Evolutionary conservation across 1,284 basidiomycete genomes (phyloP).

Genomic region (Thelephora terrestris): DNA sequence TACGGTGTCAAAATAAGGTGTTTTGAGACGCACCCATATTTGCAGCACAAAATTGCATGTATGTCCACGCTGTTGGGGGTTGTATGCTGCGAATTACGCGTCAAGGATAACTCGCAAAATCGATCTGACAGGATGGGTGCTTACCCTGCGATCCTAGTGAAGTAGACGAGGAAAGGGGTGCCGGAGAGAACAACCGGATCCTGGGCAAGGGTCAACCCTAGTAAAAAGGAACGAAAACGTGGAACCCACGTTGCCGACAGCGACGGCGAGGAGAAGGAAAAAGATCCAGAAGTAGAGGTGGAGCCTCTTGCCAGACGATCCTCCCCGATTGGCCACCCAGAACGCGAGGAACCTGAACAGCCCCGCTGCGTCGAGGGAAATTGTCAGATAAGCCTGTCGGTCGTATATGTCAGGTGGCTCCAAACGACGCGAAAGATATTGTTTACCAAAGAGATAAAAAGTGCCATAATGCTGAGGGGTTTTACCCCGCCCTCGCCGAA

Average conservation of each 20-base stretch:
- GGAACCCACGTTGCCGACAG: constrained; percentile 70
- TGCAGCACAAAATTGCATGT: constrained; percentile 62
- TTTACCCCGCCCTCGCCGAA: constrained; percentile 69
- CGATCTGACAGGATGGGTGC: constrained; percentile 36
- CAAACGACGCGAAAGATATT: neutral
- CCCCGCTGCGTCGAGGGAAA: constrained; percentile 87
- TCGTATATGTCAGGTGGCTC: neutral
- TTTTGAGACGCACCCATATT: constrained; percentile 57
- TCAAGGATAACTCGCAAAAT: constrained; percentile 15
- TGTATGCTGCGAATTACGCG: constrained; percentile 27
- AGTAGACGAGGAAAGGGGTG: constrained; percentile 82
- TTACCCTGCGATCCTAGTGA: constrained; percentile 61
- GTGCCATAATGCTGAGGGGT: constrained; percentile 88
- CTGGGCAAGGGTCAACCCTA: constrained; percentile 14
- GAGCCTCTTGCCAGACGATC: constrained; percentile 57
- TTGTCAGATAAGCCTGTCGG: constrained; percentile 81
- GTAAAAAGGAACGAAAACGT: neutral
- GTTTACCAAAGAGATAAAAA: constrained; percentile 76
- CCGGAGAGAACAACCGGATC: constrained; percentile 82
- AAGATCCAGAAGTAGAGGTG: constrained; percentile 32
- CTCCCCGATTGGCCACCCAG: constrained; percentile 74
- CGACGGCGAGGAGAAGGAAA: constrained; percentile 58
- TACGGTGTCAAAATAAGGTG: neutral
- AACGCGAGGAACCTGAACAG: constrained; percentile 82
- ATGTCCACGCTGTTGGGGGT: constrained; percentile 56